phyloP scores from a whole-genome alignment of 805 yeast genomes.

The Saccharomycopsis olivae region DNA sequence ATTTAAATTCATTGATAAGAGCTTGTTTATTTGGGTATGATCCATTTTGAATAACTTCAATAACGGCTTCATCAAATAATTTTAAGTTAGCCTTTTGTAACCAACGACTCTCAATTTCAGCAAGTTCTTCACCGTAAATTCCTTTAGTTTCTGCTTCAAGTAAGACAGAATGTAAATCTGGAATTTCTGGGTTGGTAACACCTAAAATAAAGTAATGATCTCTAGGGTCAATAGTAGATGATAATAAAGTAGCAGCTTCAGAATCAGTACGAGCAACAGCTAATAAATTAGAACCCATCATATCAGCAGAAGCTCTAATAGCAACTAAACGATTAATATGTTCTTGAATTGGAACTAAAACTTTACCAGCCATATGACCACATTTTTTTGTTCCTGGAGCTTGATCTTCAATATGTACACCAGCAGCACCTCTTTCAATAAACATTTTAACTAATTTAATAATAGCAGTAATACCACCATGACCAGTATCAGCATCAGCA shows the following conservation, averaged over 20 bases:
- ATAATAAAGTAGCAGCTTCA: conserved; percentile 91
- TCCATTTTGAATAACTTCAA: conserved; percentile 64
- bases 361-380: conserved; percentile 99
- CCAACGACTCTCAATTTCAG: conserved; percentile 76
- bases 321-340: conserved; percentile 92
- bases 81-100: conserved; percentile 69
- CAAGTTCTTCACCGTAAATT: conserved; percentile 57
- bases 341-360: conserved; percentile 93
- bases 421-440: conserved; percentile 97
- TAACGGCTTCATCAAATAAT: conserved; percentile 84
- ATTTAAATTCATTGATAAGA: conserved; percentile 54
- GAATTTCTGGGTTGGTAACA: conserved; percentile 73
- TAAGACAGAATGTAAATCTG: conserved; percentile 68
- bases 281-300: conserved; percentile 76
- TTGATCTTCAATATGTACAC: conserved; percentile 97
- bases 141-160: conserved; percentile 73
- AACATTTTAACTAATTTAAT: conserved; percentile 92
- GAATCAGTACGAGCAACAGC: conserved; percentile 95
- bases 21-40: conserved; percentile 47
- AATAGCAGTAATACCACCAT: conserved; percentile 96
- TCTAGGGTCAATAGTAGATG: conserved; percentile 88
- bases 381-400: conserved; percentile 98
- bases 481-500: conserved; percentile 98
- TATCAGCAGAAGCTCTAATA: conserved; percentile 90
- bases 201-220: conserved; percentile 92